Percentiles rank a stretch among this genome's conserved stretches.
Evolutionary conservation across 768 basidiomycete genomes (phyloP).

Genomic region (Leccinellum albellum): DNA sequence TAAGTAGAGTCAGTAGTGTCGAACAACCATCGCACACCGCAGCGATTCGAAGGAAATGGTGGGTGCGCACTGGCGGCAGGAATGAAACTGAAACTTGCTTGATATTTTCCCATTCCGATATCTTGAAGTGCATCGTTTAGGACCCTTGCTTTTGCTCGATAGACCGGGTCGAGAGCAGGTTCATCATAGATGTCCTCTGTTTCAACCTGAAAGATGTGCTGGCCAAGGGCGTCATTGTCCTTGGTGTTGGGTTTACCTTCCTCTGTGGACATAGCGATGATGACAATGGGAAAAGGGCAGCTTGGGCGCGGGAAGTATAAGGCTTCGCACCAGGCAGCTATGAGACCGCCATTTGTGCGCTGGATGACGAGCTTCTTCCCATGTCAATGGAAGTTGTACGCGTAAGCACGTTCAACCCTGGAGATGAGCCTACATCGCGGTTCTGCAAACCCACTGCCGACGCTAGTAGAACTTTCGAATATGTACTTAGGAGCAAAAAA

Average conservation of each 20-base stretch:
- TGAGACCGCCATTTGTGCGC: no score
- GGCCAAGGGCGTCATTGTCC: not conserved
- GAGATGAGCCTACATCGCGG: no score
- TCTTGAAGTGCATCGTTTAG: conserved; percentile 61
- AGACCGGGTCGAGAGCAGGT: conserved; percentile 47
- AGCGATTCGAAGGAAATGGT: not conserved
- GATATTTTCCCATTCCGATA: conserved; percentile 70
- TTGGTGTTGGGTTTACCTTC: conserved; percentile 2
- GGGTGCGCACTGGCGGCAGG: not conserved
- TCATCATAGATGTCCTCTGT: conserved; percentile 28
- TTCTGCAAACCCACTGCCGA: no score
- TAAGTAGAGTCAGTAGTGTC: conserved; percentile 18
- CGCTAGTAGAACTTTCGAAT: no score
- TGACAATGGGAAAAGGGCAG: not conserved
- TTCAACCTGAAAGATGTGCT: conserved; percentile 1
- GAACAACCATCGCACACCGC: not conserved
- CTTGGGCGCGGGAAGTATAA: not conserved
- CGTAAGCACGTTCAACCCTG: no score
- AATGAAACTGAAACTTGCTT: conserved; percentile 34
- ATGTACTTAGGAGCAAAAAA: no score
- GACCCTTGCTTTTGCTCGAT: conserved; percentile 53
- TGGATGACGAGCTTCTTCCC: not conserved
- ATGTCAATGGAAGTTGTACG: not conserved
- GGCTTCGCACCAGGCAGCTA: not conserved
- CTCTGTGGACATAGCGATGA: conserved; percentile 18